Conservation (phyloP, 352 stramenopile species). For the Globisporangium paddicum region DNA sequence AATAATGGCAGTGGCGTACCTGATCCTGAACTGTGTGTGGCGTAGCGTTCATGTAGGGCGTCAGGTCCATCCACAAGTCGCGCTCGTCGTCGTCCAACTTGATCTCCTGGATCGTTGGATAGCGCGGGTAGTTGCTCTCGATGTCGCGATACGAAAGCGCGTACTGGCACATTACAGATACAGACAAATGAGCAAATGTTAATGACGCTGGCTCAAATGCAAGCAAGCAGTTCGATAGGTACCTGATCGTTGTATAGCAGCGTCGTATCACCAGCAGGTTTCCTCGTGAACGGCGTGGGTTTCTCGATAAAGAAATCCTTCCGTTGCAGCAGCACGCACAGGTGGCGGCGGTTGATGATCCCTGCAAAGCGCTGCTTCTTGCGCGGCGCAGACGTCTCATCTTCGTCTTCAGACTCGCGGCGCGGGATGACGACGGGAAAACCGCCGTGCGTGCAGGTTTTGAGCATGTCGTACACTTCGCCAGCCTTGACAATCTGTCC, state of each 20-base stretch:
- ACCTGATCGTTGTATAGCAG: slow-evolving; percentile 82
- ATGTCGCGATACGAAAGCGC: slow-evolving; percentile 76
- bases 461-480: slow-evolving; percentile 77
- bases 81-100: slow-evolving; percentile 79
- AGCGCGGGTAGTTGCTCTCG: slow-evolving; percentile 78
- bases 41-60: slow-evolving; percentile 97
- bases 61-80: slow-evolving; percentile 92
- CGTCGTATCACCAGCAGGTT: slow-evolving; percentile 62
- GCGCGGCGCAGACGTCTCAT: slow-evolving; percentile 7
- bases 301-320: slow-evolving; percentile 61
- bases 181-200: neutral
- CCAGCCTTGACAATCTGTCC: slow-evolving; percentile 73
- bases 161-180: neutral
- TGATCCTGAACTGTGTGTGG: slow-evolving; percentile 96
- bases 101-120: slow-evolving; percentile 55
- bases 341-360: slow-evolving; percentile 75
- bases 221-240: neutral
- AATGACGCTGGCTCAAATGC: neutral
- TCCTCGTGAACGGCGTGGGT: slow-evolving; percentile 58
- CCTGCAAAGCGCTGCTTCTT: slow-evolving; percentile 74
- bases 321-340: slow-evolving; percentile 71
- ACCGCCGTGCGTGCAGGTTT: slow-evolving; percentile 57
- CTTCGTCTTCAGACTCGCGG: slow-evolving; percentile 24
- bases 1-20: slow-evolving; percentile 39
- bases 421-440: slow-evolving; percentile 73